Evolutionary conservation across 192 early-diverging fungal genomes (phyloP).

Genomic region (Hyaloraphidium curvatum): DNA sequence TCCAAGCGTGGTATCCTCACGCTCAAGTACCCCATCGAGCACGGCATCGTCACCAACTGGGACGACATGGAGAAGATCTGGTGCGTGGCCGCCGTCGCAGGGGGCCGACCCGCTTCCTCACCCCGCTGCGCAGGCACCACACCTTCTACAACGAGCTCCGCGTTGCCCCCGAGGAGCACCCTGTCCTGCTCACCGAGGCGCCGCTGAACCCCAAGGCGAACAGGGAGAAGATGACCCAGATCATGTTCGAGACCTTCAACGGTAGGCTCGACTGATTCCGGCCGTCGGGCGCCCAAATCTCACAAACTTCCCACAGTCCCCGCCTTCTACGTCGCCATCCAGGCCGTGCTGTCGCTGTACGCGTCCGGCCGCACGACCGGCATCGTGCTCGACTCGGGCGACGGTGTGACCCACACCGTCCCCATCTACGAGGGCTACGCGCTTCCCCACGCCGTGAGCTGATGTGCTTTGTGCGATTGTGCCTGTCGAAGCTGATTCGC

Average conservation of each 20-base stretch:
- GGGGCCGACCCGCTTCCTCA: not conserved
- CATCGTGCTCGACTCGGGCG: conserved; percentile 96
- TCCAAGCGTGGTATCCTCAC: conserved; percentile 77
- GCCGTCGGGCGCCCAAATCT: not conserved
- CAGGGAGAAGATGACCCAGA: conserved; percentile 99
- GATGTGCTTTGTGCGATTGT: not conserved
- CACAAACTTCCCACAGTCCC: conserved; percentile 11
- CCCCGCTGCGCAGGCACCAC: conserved; percentile 31
- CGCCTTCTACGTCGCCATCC: conserved; percentile 95
- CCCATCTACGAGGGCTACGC: conserved; percentile 44
- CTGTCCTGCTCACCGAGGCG: conserved; percentile 88
- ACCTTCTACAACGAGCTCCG: conserved; percentile 90
- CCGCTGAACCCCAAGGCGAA: conserved; percentile 95
- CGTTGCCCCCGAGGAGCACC: conserved; percentile 95
- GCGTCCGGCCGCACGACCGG: conserved; percentile 95
- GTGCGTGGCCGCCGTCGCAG: conserved; percentile 11
- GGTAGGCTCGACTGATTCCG: conserved; percentile 6
- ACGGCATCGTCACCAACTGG: conserved; percentile 89
- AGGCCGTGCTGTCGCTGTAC: conserved; percentile 90
- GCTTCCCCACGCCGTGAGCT: conserved; percentile 11
- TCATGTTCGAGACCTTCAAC: conserved; percentile 99
- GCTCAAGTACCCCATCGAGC: conserved; percentile 76
- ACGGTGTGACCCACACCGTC: conserved; percentile 91
- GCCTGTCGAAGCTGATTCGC: not conserved
- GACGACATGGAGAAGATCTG: conserved; percentile 90